Evolutionary conservation across 129 eudicot genomes (phyloP).

Genomic region (Helichrysum umbraculigerum): DNA sequence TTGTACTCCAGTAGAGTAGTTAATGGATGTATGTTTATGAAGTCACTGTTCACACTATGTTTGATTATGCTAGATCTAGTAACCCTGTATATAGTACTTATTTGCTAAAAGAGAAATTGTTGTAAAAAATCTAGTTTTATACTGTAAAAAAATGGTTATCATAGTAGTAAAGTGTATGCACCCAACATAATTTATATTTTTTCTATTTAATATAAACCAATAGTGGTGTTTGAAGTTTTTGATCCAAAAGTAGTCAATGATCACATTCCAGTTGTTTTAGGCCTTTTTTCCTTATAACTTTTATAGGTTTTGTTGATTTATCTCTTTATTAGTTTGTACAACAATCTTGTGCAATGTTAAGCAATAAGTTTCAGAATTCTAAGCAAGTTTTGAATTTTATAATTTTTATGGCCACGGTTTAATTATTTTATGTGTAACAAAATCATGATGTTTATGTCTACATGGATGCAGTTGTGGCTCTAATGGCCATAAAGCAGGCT

Average conservation of each 20-base stretch:
- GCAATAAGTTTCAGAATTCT: not conserved
- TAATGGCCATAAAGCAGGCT: slow-evolving; percentile 74
- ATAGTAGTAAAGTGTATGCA: not conserved
- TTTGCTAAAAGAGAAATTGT: not conserved
- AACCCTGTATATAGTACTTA: slow-evolving; percentile 3
- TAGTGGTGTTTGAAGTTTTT: not conserved
- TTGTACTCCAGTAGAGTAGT: not conserved
- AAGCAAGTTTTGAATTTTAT: not conserved
- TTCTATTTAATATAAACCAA: too few relatives aligned
- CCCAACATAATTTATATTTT: not conserved
- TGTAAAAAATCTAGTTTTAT: too few relatives aligned
- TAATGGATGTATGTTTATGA: not conserved
- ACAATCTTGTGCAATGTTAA: slow-evolving; percentile 12
- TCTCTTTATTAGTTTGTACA: too few relatives aligned
- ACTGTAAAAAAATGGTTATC: not conserved
- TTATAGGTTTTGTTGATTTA: not conserved
- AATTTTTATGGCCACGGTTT: not conserved
- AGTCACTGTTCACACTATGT: not conserved
- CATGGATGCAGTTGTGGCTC: slow-evolving; percentile 76
- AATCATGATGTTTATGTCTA: slow-evolving; percentile 6
- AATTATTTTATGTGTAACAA: not conserved
- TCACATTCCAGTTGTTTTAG: not conserved
- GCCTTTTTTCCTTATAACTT: not conserved
- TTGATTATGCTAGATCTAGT: slow-evolving; percentile 21
- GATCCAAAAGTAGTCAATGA: not conserved